Percentiles rank a stretch among this genome's conserved stretches.
These are phyloP conservation scores for Trichophyton verrucosum DNA, from an alignment of 2,329 filamentous ascomycete genomes.

Conservation along the genomic window DNA sequence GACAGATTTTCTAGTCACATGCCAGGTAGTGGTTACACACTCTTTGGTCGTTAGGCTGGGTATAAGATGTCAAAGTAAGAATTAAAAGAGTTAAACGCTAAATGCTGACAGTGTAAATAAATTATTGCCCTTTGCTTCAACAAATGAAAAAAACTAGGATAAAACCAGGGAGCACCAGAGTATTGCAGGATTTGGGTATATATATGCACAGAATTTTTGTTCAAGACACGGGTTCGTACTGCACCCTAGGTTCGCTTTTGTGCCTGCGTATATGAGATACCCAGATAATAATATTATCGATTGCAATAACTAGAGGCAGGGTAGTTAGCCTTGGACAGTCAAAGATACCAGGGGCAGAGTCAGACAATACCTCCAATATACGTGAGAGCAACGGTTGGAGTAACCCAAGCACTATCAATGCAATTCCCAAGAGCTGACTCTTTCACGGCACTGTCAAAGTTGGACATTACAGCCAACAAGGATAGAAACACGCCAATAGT, in stretches of 20 bases:
- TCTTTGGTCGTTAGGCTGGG: no score
- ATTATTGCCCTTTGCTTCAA: no score
- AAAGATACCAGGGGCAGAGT: neutral
- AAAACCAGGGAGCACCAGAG: neutral
- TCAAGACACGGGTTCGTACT: neutral
- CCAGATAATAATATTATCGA: constrained; percentile 2
- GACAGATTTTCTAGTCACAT: no score
- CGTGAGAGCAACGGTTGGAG: neutral
- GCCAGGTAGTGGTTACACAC: no score
- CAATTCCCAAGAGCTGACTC: neutral
- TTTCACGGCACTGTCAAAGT: neutral
- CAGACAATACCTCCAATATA: neutral
- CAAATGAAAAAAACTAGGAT: neutral
- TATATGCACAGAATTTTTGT: neutral
- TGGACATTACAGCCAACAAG: constrained; percentile 7
- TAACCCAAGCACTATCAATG: neutral
- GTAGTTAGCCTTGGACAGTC: neutral
- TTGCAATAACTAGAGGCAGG: neutral
- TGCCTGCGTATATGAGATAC: neutral
- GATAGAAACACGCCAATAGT: constrained; percentile 8
- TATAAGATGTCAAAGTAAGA: no score
- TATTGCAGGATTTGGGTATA: neutral
- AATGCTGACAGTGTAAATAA: no score
- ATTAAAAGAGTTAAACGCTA: no score
- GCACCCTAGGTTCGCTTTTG: neutral